Evolutionary conservation across 2,329 filamentous ascomycete genomes (phyloP), one percentile per base, ranked within the genome.

Genomic region (Lecanoromycetidae sp.): DNA sequence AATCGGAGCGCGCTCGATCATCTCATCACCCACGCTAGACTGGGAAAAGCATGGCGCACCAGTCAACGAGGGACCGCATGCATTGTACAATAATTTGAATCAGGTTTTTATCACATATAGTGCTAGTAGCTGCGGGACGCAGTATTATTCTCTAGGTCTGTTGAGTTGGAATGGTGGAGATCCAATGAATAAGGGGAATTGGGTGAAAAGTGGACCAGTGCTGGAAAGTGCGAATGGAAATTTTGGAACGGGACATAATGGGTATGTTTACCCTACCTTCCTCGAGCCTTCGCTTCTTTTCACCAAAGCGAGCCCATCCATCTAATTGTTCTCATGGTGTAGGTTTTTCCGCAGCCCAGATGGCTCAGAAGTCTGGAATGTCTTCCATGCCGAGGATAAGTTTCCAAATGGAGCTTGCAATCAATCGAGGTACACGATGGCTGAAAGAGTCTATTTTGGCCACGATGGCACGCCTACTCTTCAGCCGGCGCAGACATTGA

Each of bases 321-420:
- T 10, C 33, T 15, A 13, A 43, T 27, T 2, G 20, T 15, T 17
- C 9, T 27, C 23, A 26, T 12, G n/a, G 9, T 46, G 4, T 41
- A 72, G 71, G 2, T 78, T 79, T 65, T 77, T 79, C 61, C 62
- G 59, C 23, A 76, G 71, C 52, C 74, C 74, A 0, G 72, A 77
- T 51, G 71, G 66, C 3, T 68, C 61, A 0, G 66, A 77, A 58
- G 71, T 67, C 2, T 78, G 69, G 69, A 75, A 72, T 43, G 69
- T 72, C 0, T 78, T 74, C 57, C 74, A 78, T 52, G 74, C 74
- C 25, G 17, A 42, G 0, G 76, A 73, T 0, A 60, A 64, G 1
- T 71, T 67, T 49, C 61, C 63, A 9, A 60, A 59, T 0, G 74
- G 75, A 1, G 66, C 69, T 1, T 79, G 75, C 46, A 72, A 76